Conservation (phyloP, 331 rosid species). For the Cydonia oblonga region DNA sequence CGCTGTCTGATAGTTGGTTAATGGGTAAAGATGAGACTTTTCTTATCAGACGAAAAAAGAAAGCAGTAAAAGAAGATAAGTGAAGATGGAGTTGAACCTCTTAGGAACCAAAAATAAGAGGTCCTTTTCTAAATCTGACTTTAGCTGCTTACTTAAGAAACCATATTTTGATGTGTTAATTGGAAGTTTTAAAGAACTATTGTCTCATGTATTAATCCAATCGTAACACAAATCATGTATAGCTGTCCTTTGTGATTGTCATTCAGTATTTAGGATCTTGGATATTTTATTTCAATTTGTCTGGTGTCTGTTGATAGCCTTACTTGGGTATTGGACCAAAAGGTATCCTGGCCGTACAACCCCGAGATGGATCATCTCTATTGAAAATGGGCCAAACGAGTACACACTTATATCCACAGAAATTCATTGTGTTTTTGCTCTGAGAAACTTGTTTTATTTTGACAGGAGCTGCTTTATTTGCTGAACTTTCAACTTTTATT, state of each 20-base stretch:
- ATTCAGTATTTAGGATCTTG: not conserved
- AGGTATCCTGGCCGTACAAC: not conserved
- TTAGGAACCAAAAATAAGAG: not conserved
- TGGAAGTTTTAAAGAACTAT: not conserved
- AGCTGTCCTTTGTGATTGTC: not conserved
- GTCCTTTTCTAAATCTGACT: not conserved
- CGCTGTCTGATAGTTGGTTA: not conserved
- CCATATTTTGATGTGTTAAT: not conserved
- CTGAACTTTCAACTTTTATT: not conserved
- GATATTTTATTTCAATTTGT: not conserved
- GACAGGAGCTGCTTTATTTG: not conserved
- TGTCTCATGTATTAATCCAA: not conserved
- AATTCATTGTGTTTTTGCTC: not conserved
- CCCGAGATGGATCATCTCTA: not conserved
- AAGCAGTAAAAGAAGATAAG: not conserved
- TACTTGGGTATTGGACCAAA: not conserved
- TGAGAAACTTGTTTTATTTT: not conserved
- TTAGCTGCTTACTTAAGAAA: not conserved
- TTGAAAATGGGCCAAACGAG: not conserved
- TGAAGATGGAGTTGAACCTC: slow-evolving; percentile 6
- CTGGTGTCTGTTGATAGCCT: not conserved
- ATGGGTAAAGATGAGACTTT: not conserved
- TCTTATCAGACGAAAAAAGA: not conserved
- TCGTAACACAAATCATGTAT: not conserved
- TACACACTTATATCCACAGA: not conserved